Evolutionary conservation across 306 rosid genomes (phyloP).

Genomic region (Cucumis cinereus): DNA sequence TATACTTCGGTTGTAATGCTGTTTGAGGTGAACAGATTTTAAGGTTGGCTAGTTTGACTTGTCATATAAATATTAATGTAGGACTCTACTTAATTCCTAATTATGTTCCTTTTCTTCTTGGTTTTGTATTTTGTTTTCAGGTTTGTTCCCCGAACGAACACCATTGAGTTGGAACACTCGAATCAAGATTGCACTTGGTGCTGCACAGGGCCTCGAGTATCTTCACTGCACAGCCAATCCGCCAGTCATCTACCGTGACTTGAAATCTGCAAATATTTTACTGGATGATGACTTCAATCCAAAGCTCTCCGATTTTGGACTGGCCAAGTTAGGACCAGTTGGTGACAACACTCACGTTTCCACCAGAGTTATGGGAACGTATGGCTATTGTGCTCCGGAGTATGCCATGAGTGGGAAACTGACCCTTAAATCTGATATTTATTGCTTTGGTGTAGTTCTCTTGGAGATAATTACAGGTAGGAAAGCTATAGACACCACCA

Average conservation of each 20-base stretch:
- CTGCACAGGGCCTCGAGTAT: slow-evolving; percentile 65
- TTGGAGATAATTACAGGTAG: slow-evolving; percentile 94
- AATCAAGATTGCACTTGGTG: slow-evolving; percentile 59
- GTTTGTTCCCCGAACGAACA: slow-evolving; percentile 17
- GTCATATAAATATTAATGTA: not conserved
- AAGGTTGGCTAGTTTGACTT: not conserved
- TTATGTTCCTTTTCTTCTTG: not conserved
- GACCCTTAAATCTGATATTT: slow-evolving; percentile 93
- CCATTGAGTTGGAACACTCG: slow-evolving; percentile 49
- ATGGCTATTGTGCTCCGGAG: slow-evolving; percentile 94
- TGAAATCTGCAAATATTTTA: slow-evolving; percentile 84
- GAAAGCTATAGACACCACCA: slow-evolving; percentile 53
- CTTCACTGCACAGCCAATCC: slow-evolving; percentile 77
- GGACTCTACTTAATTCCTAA: not conserved
- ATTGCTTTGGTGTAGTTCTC: slow-evolving; percentile 91
- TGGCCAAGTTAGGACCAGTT: slow-evolving; percentile 88
- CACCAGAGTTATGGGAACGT: slow-evolving; percentile 74
- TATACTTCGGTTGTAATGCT: not conserved
- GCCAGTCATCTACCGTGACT: slow-evolving; percentile 86
- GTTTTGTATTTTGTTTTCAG: slow-evolving; percentile 18
- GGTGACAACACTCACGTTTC: slow-evolving; percentile 95
- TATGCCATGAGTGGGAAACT: slow-evolving; percentile 94
- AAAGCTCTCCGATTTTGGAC: slow-evolving; percentile 89
- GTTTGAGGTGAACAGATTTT: not conserved
- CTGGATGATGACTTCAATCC: slow-evolving; percentile 69